Percentiles rank a stretch among this genome's conserved stretches.
Conservation (phyloP, 768 basidiomycete species). For the Cystoderma amianthinum region DNA sequence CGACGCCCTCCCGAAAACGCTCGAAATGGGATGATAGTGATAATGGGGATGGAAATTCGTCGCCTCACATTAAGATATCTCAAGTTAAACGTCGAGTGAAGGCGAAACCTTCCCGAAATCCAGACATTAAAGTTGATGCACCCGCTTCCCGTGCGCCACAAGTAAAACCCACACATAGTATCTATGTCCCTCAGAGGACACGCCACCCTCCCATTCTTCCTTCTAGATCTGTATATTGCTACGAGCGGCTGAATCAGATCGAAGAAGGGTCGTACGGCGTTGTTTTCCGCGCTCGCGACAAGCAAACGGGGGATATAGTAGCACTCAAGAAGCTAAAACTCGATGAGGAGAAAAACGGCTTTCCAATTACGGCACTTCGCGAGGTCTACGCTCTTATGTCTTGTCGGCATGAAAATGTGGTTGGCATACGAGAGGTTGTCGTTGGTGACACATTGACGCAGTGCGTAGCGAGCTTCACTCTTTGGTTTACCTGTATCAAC, state of each 20-base stretch:
- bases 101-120: conserved; percentile 21
- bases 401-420: conserved; percentile 93
- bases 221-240: conserved; percentile 90
- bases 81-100: conserved; percentile 41
- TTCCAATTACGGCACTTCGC: conserved; percentile 93
- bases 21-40: conserved; percentile 67
- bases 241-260: conserved; percentile 94
- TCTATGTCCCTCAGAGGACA: conserved; percentile 70
- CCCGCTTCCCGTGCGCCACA: conserved; percentile 9
- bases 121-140: conserved; percentile 1
- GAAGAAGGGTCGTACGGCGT: conserved; percentile 98
- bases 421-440: conserved; percentile 94
- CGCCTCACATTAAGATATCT: conserved; percentile 25
- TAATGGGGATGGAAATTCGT: conserved; percentile 19
- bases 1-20: conserved; percentile 63
- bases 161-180: conserved; percentile 38
- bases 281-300: conserved; percentile 94
- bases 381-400: conserved; percentile 97
- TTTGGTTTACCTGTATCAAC: conserved; percentile 17
- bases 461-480: conserved; percentile 51
- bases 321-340: conserved; percentile 97
- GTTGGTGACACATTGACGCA: conserved; percentile 98
- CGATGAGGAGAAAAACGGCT: conserved; percentile 97
- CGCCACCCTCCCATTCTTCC: conserved; percentile 74
- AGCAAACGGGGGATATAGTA: conserved; percentile 91